These are phyloP conservation scores for Ophiocordyceps camponoti-floridani DNA, from an alignment of 2,329 filamentous ascomycete species.

Conservation along the genomic window DNA sequence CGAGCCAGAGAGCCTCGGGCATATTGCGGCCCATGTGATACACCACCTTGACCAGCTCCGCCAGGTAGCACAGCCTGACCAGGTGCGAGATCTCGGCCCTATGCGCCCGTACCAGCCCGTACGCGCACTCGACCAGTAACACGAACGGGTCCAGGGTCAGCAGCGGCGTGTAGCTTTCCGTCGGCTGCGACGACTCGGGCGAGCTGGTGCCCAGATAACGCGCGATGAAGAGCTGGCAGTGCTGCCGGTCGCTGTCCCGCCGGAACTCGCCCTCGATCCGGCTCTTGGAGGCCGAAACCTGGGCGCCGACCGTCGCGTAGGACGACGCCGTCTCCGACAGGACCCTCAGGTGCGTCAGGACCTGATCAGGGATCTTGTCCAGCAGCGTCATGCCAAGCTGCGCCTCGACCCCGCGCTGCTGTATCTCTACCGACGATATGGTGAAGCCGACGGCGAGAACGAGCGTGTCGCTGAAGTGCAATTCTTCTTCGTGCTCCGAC, in stretches of 20 bases:
- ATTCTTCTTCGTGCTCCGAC: conserved; percentile 19
- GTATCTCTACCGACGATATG: conserved; percentile 77
- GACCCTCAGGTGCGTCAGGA: conserved; percentile 72
- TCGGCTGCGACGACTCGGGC: conserved; percentile 19
- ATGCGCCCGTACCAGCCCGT: conserved; percentile 50
- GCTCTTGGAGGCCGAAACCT: conserved; percentile 41
- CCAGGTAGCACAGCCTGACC: conserved; percentile 71
- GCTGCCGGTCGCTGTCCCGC: conserved; percentile 50
- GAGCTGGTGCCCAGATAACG: conserved; percentile 28
- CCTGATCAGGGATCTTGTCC: conserved; percentile 68
- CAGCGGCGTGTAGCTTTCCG: conserved; percentile 36
- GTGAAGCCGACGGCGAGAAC: conserved; percentile 60
- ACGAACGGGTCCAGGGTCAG: conserved; percentile 56
- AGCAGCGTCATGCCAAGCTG: conserved; percentile 58
- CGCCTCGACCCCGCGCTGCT: conserved; percentile 68
- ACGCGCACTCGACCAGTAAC: conserved; percentile 64
- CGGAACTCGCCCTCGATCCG: conserved; percentile 49
- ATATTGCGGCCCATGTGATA: conserved; percentile 39
- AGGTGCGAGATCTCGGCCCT: conserved; percentile 62
- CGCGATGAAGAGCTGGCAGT: conserved; percentile 57
- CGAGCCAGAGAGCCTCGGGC: conserved; percentile 28
- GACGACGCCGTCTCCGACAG: conserved; percentile 76
- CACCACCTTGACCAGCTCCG: conserved; percentile 75
- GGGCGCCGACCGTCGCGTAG: conserved; percentile 60
- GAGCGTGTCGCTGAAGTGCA: conserved; percentile 39